Base-by-base conservation (phyloP, 2,329 filamentous ascomycete genomes). In the Apiospora rasikravindrae region DNA sequence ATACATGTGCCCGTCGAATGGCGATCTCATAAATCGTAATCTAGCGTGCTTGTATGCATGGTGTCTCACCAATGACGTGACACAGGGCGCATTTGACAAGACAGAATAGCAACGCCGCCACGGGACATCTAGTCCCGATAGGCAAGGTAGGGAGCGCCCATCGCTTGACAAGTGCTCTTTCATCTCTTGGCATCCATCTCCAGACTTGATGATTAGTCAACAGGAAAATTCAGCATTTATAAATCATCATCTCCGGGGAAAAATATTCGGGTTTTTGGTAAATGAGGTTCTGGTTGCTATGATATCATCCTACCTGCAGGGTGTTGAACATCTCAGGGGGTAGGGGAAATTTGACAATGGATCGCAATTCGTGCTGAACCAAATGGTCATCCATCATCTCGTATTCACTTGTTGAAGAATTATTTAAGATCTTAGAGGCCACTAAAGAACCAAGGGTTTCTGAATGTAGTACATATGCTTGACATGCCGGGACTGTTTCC, bases 51-150 rank as follows among this genome's bases (percentile, higher is more conserved):
- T 37, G 57, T 40, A 37, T 64, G 57, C 57, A 64, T 14, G 19
- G 57, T 40, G 33, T 5, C 33, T 64, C 33, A 33, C 57, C 57
- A 64, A 64, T 64, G 57, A 64, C 57, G 57, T 64, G 10, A 5
- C 29, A 40, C 57, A 64, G 57, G 57, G 57, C 57, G 57, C 33
- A 24, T 40, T 64, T 40, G 33, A 64, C 57, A 64, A 40, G 33
- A 61, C 57, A 37, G 10, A 10, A 33, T 19, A 37, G 19, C 19
- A 37, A n/a, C 11, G 16, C 24, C 26, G 26, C 26, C 51, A 10
- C 57, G 57, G 57, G 33, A 40, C 40, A 64, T 64, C 57, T 64
- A 29, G 14, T 29, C 57, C 57, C 53, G 53, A 6, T n/a, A 22
- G 45, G 40, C 40, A 42, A n/a, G 45, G 40, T 10, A n/a, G 40